Percentiles rank a stretch among this genome's conserved stretches.
These are phyloP conservation scores for Pythium aphanidermatum DNA, from an alignment of 352 stramenopile species.

Conservation along the genomic window DNA sequence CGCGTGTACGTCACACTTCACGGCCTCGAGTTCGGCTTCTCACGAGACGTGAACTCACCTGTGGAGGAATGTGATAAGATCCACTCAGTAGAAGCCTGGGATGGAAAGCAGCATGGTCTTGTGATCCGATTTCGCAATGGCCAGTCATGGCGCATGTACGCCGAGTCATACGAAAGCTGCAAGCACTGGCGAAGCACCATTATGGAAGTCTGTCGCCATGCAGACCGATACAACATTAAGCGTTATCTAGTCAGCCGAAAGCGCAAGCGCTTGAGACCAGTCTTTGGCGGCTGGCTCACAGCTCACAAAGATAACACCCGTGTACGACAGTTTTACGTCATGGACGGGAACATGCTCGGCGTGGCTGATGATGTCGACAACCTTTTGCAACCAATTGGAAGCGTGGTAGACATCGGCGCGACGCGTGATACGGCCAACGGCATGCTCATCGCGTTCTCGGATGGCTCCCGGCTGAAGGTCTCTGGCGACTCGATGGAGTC, in stretches of 20 bases:
- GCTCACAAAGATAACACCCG: slow-evolving; percentile 30
- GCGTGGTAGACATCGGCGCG: slow-evolving; percentile 51
- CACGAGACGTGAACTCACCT: slow-evolving; percentile 68
- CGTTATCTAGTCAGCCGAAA: slow-evolving; percentile 60
- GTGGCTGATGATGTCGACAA: slow-evolving; percentile 80
- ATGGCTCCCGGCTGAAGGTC: slow-evolving; percentile 55
- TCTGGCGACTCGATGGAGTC: slow-evolving; percentile 67
- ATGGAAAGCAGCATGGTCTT: slow-evolving; percentile 61
- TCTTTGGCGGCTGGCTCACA: slow-evolving; percentile 81
- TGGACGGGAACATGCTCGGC: slow-evolving; percentile 60
- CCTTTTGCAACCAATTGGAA: slow-evolving; percentile 57
- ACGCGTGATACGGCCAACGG: slow-evolving; percentile 60
- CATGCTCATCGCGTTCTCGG: slow-evolving; percentile 59
- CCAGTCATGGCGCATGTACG: slow-evolving; percentile 59
- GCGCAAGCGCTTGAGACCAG: slow-evolving; percentile 54
- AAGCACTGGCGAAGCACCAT: slow-evolving; percentile 76
- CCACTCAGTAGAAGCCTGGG: slow-evolving; percentile 56
- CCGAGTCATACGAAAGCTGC: slow-evolving; percentile 69
- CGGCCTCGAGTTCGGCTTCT: slow-evolving; percentile 57
- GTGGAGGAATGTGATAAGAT: slow-evolving; percentile 55
- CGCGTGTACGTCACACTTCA: slow-evolving; percentile 79
- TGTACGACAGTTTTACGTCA: slow-evolving; percentile 71
- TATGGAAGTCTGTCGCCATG: slow-evolving; percentile 34
- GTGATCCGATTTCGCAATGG: slow-evolving; percentile 61
- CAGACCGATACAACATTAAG: slow-evolving; percentile 55